Base-by-base conservation (phyloP, 1,139 yeast genomes). In the Starmera stellimalicola region DNA sequence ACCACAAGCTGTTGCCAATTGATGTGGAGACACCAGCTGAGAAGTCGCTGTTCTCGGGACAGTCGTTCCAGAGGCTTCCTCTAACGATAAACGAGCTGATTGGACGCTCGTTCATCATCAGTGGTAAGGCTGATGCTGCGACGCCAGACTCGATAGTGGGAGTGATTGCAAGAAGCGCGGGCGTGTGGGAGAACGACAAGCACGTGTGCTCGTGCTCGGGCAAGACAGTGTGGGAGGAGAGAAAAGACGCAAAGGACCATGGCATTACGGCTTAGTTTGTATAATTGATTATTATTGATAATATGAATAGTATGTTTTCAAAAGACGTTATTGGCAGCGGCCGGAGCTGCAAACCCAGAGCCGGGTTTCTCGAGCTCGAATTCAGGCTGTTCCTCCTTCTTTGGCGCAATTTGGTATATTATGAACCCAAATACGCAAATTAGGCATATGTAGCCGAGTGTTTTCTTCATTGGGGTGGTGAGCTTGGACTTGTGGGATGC, bases 161-260 rank as follows among this genome's bases (percentile, higher is more conserved):
- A 17, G 94, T 91, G 19, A 75, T 91, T 54, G 97, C 97, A 3
- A 72, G 97, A 51, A 81, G 94, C 48, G 97, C 98, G 2, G 98
- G 98, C 10, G 82, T 77, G 14, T 91, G 97, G 97, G 95, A 91
- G 52, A 91, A 91, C 57, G 83, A 81, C 50, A 91, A 91, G 58
- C 77, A 78, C 43, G 94, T 91, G 1, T 91, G 98, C 58, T 79
- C 93, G 29, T 91, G 98, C 55, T 77, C 93, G 18, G 98, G 98
- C 9, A 85, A 87, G 63, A 84, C 95, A 1, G 76, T 88, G 18
- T 91, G 98, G 98, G 87, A 91, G 54, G 98, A 91, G 55, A 68
- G 96, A 37, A 60, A 63, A 31, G 95, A 84, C 49, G 94, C 94
- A 4, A 54, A 68, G 27, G 47, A 54, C 9, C 70, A 68, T 43